Conservation (phyloP, 2,329 filamentous ascomycete genomes). For the Didymella arachidicola region DNA sequence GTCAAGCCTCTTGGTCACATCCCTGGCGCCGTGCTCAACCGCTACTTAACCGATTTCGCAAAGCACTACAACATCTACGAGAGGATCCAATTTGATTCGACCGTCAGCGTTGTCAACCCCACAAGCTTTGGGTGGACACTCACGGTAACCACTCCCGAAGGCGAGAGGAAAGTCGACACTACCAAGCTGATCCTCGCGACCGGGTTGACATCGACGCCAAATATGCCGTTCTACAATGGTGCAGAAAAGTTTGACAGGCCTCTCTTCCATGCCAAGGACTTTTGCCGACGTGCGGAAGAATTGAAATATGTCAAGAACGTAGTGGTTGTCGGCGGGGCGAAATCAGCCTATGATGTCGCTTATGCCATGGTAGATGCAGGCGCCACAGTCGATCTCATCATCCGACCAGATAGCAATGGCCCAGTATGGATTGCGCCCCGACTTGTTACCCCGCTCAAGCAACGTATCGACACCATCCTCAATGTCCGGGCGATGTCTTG, state of each 20-base stretch:
- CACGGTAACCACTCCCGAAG: background rate
- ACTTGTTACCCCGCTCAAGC: conserved; percentile 72
- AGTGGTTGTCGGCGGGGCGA: conserved; percentile 67
- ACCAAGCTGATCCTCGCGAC: background rate
- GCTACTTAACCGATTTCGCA: conserved; percentile 9
- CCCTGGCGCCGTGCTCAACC: conserved; percentile 8
- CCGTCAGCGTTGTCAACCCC: background rate
- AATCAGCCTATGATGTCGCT: conserved; percentile 70
- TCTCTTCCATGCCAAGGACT: conserved; percentile 52
- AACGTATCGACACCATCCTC: conserved; percentile 63
- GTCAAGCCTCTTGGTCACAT: conserved; percentile 13
- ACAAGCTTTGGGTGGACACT: background rate
- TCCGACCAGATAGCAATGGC: conserved; percentile 64
- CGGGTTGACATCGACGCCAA: background rate
- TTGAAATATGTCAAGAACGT: conserved; percentile 45
- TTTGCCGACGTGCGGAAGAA: conserved; percentile 53
- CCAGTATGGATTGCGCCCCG: conserved; percentile 67
- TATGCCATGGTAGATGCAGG: conserved; percentile 64
- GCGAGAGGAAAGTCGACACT: background rate
- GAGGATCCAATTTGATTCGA: background rate
- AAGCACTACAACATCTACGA: background rate
- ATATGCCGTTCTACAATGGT: background rate
- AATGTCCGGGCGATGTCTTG: conserved; percentile 14
- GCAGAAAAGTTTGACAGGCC: background rate
- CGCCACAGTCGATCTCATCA: conserved; percentile 67